Evolutionary conservation across 305 asterid genomes (phyloP).

Genomic region (Fraxinus latifolia): DNA sequence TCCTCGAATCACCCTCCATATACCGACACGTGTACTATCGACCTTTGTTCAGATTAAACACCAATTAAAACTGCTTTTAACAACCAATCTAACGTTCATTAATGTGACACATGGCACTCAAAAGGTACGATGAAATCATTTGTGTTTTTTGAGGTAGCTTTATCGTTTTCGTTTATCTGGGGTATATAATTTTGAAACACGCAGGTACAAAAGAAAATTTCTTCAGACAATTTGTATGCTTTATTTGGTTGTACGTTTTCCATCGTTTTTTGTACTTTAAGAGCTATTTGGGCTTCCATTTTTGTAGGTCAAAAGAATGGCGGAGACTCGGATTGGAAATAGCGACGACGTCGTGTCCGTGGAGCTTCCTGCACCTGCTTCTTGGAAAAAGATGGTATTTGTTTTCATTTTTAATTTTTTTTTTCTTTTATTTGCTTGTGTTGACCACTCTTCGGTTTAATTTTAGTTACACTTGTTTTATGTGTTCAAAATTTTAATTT

Average conservation of each 20-base stretch:
- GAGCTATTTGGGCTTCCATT: slow-evolving; percentile 1
- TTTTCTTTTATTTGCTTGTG: background rate
- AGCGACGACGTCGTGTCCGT: slow-evolving; percentile 30
- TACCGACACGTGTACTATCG: slow-evolving; percentile 33
- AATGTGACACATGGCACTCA: slow-evolving; percentile 32
- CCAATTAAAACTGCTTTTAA: slow-evolving; percentile 29
- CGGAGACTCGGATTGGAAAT: slow-evolving; percentile 23
- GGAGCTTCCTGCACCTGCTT: slow-evolving; percentile 39
- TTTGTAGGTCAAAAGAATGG: slow-evolving; percentile 45
- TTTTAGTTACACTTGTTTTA: background rate
- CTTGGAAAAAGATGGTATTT: slow-evolving; percentile 72
- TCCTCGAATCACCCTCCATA: slow-evolving; percentile 20
- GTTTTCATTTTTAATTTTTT: background rate
- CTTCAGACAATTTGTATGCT: slow-evolving; percentile 15
- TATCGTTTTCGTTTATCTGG: slow-evolving; percentile 25
- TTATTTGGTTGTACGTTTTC: slow-evolving; percentile 19
- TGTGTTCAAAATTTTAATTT: background rate
- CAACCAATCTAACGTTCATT: slow-evolving; percentile 36
- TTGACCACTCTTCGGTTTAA: background rate
- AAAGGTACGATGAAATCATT: background rate
- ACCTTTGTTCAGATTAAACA: slow-evolving; percentile 22
- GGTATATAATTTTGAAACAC: slow-evolving; percentile 24
- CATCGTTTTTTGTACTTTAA: slow-evolving; percentile 17
- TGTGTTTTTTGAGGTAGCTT: slow-evolving; percentile 29
- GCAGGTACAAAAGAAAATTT: slow-evolving; percentile 21